Percentiles rank a stretch among this genome's conserved stretches.
These are phyloP conservation scores for Aspergillus oerlinghausenensis DNA, from an alignment of 2,329 filamentous ascomycete species.

Conservation along the genomic window DNA sequence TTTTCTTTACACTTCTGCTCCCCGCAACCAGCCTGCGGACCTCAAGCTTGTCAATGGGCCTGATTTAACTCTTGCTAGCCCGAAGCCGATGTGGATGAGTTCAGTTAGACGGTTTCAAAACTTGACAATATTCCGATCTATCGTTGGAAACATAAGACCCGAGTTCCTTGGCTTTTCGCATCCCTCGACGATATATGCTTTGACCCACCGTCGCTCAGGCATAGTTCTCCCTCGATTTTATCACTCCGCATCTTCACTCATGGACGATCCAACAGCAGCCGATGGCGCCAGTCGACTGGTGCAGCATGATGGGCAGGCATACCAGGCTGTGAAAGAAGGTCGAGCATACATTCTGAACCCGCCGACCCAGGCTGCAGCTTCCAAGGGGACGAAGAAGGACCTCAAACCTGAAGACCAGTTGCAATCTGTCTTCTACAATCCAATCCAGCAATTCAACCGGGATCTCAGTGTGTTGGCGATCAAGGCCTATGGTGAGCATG, in stretches of 20 bases:
- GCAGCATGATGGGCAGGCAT: constrained; percentile 49
- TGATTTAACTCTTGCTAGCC: background rate
- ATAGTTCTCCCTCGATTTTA: background rate
- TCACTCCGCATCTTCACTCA: constrained; percentile 6
- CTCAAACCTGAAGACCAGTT: constrained; percentile 55
- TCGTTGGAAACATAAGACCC: background rate
- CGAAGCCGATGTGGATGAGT: background rate
- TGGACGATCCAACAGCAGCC: constrained; percentile 16
- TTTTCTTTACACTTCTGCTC: background rate
- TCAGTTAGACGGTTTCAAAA: background rate
- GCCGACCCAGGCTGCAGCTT: constrained; percentile 40
- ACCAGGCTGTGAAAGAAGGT: constrained; percentile 62
- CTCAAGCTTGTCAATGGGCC: background rate
- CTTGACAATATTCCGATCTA: background rate
- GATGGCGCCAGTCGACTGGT: constrained; percentile 21
- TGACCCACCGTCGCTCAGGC: constrained; percentile 2
- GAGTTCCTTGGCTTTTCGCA: background rate
- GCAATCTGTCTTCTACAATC: constrained; percentile 92
- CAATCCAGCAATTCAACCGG: constrained; percentile 97
- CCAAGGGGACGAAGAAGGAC: constrained; percentile 41
- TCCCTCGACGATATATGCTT: background rate
- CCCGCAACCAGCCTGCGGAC: background rate
- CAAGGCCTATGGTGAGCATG: constrained; percentile 75
- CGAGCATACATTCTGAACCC: constrained; percentile 64
- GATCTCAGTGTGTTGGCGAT: constrained; percentile 92